Evolutionary conservation across 805 yeast species (phyloP).

Genomic region (Scheffersomyces ergatensis): DNA sequence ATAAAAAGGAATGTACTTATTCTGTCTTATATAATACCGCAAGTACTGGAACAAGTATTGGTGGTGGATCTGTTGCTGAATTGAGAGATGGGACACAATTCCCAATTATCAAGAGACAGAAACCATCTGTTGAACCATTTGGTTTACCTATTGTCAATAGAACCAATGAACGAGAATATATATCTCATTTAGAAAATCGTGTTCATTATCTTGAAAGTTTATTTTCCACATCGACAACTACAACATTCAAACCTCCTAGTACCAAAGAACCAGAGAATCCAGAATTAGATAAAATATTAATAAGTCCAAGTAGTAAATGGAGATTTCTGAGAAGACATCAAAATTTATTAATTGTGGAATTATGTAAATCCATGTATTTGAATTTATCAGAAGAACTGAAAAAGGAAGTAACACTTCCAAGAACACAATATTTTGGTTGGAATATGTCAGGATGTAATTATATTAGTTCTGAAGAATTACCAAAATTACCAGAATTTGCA

Average conservation of each 20-base stretch:
- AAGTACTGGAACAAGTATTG: background rate
- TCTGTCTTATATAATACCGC: slow-evolving; percentile 1
- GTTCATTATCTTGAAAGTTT: slow-evolving; percentile 38
- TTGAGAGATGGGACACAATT: slow-evolving; percentile 1
- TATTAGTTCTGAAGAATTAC: slow-evolving; percentile 30
- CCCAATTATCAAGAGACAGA: slow-evolving; percentile 10
- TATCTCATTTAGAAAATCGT: slow-evolving; percentile 36
- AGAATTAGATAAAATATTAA: slow-evolving; percentile 13
- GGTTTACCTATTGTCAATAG: slow-evolving; percentile 18
- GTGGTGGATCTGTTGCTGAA: background rate
- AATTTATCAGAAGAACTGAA: slow-evolving; percentile 32
- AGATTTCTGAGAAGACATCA: slow-evolving; percentile 48
- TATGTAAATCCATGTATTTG: slow-evolving; percentile 32
- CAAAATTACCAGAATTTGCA: slow-evolving; percentile 26
- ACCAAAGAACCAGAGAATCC: slow-evolving; percentile 20
- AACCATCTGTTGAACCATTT: slow-evolving; percentile 10
- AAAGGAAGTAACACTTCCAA: slow-evolving; percentile 41
- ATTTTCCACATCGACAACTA: slow-evolving; percentile 14
- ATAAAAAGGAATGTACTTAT: slow-evolving; percentile 32
- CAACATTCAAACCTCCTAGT: slow-evolving; percentile 8
- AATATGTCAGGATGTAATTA: slow-evolving; percentile 60
- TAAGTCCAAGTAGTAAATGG: slow-evolving; percentile 39
- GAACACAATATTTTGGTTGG: slow-evolving; percentile 66
- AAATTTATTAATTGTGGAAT: slow-evolving; percentile 35
- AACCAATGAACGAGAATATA: slow-evolving; percentile 16